Evolutionary conservation across 2,329 filamentous ascomycete genomes (phyloP).

Genomic region (Diplodia corticola): DNA sequence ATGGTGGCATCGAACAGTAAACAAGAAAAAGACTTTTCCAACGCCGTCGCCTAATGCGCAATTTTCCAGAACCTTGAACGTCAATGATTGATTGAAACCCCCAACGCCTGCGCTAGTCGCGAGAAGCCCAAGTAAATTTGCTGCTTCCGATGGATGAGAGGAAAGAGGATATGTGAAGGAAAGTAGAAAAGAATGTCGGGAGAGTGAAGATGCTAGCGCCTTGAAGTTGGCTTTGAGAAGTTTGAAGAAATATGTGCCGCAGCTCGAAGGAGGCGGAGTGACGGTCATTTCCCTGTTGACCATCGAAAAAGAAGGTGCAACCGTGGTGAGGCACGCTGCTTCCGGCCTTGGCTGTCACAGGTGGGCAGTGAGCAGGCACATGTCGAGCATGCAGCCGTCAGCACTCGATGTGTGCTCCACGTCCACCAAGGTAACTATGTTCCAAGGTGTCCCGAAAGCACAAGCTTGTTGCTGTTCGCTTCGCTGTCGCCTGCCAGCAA

Average conservation of each 20-base stretch:
- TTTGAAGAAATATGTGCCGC: neutral
- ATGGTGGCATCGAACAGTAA: neutral
- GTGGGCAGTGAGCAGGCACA: neutral
- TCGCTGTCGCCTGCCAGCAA: neutral
- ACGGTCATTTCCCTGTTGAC: neutral
- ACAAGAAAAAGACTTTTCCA: neutral
- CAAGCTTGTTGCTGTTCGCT: neutral
- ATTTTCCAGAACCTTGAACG: neutral
- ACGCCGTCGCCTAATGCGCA: neutral
- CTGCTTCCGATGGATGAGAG: neutral
- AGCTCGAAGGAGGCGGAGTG: neutral
- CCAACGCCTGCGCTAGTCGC: neutral
- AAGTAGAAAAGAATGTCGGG: neutral
- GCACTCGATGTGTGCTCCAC: neutral
- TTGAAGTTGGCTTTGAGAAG: neutral
- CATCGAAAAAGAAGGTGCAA: neutral
- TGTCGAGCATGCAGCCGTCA: neutral
- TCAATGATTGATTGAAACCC: neutral
- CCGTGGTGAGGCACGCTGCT: neutral
- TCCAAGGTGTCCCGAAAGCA: neutral
- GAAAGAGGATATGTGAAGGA: neutral
- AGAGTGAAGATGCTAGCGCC: neutral
- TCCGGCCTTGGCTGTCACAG: neutral
- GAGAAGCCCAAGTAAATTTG: neutral
- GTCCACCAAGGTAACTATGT: neutral